Evolutionary conservation across 2,329 filamentous ascomycete genomes (phyloP), one percentile per base, ranked within the genome.

Genomic region (Aspergillus ibericus): DNA sequence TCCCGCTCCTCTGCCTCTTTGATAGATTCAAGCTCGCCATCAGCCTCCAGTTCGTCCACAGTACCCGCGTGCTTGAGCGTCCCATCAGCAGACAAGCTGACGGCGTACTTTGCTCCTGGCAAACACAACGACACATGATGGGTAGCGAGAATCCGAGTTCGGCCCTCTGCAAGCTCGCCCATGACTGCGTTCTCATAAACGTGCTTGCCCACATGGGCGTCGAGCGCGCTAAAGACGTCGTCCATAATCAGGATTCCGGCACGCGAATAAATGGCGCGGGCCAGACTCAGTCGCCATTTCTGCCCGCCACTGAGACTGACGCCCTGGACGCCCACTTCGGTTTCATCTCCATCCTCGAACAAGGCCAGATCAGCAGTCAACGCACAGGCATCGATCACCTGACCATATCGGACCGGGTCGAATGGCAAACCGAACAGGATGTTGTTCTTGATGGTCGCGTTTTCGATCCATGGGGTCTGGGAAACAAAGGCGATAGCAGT

Each of bases 301-400:
- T 95, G 91, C 0, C 91, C 91, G 59, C 91, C 91, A 60, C 88
- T 91, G n/a, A 95, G 79, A 65, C 92, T 92, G 67, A 93, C 89
- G 4, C 91, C 91, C 27, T 48, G 44, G 5, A 25, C 44, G n/a
- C 44, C 44, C 15, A 48, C 44, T 48, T 92, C 89, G 0, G 91
- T 93, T 50, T 83, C 76, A 66, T 93, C 89, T 3, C 90, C 90
- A 68, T 92, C 88, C 0, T 83, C 77, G 16, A 95, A 81, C 76
- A 90, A 89, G 27, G 88, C 83, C 38, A 95, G 76, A 65, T 95
- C 91, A 68, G 90, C 89, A 51, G 82, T 81, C 38, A 95, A 72
- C 0, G 89, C 89, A 63, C 90, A 93, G 1, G 87, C 88, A 34
- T 85, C 80, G 8, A 92, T 72, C 0, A 91, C 90, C 62, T 86